phyloP scores from a whole-genome alignment of 75 land plant species.

The Pseudotsuga menziesii region DNA sequence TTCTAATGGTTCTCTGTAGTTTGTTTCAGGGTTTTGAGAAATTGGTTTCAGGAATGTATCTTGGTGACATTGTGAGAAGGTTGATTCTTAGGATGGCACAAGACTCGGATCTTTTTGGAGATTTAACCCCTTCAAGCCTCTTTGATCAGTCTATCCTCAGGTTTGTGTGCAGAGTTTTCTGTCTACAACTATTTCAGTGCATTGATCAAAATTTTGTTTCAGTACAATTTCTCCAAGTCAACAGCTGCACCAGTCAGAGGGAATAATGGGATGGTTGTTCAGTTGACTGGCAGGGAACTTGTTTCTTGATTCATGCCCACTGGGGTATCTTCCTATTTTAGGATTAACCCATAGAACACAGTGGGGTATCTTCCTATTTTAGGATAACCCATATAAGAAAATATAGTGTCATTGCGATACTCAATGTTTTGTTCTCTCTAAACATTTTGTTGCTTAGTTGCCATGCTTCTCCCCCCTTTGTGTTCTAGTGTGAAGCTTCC shows the following conservation, averaged over 20 bases:
- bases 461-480: not conserved
- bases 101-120: slow-evolving; percentile 69
- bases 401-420: not conserved
- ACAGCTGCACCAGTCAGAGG: not conserved
- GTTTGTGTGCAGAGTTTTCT: slow-evolving; percentile 12
- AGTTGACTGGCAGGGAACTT: not conserved
- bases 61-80: slow-evolving; percentile 91
- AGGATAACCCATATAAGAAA: not conserved
- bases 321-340: not conserved
- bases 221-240: not conserved
- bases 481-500: not conserved
- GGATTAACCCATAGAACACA: too few species aligned
- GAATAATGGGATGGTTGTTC: not conserved
- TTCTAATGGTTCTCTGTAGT: not conserved
- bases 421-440: not conserved
- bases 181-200: not conserved
- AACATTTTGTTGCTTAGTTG: not conserved
- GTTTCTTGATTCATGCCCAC: not conserved
- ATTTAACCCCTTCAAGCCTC: slow-evolving; percentile 28
- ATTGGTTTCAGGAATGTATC: slow-evolving; percentile 96
- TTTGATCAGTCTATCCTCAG: slow-evolving; percentile 38
- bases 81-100: slow-evolving; percentile 72
- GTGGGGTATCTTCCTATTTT: not conserved
- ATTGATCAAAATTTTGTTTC: not conserved
- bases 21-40: slow-evolving; percentile 87